Evolutionary conservation across 805 yeast species (phyloP), one percentile per base, ranked within the genome.

Genomic region (Zygosaccharomyces pseudorouxii): DNA sequence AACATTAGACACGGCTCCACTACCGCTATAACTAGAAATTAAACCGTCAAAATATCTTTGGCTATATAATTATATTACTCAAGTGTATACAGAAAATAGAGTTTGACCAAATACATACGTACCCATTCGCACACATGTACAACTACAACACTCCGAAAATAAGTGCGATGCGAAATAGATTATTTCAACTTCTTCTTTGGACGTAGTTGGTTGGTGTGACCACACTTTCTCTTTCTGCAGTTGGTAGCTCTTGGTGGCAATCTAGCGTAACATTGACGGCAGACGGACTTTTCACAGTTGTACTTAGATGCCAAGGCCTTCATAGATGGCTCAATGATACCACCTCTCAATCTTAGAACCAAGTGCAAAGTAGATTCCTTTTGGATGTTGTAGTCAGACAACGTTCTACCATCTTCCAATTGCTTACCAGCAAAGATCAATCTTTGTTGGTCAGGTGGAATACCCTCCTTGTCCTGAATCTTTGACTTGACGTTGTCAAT

Each of bases 151-250:
- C 37, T 33, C 37, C 20, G 37, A 33, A 33, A 14, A 19, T 45
- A 46, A 36, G 37, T 37, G 28, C 37, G 38, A 48, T 40, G 69
- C 67, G 72, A 73, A 73, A 71, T 68, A 71, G 78, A 74, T 78
- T 79, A 90, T 83, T 90, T 89, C 76, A 89, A 84, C 90, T 92
- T 92, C 95, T 92, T 92, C 95, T 92, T 93, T 80, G 98, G 98
- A 84, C 99, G 89, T 79, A 93, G 88, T 83, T 93, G 99, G 85
- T 93, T 93, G 76, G 97, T 82, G 95, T 93, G 99, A 73, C 99
- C 99, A 81, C 99, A 93, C 86, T 93, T 93, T 89, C 97, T 89
- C 98, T 93, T 93, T 84, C 99, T 89, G 86, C 99, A 93, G 97
- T 93, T 93, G 79, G 98, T 93, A 70, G 99, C 99, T 87, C 98